phyloP scores from a whole-genome alignment of 345 rosid species.

The Nasturtium officinale region DNA sequence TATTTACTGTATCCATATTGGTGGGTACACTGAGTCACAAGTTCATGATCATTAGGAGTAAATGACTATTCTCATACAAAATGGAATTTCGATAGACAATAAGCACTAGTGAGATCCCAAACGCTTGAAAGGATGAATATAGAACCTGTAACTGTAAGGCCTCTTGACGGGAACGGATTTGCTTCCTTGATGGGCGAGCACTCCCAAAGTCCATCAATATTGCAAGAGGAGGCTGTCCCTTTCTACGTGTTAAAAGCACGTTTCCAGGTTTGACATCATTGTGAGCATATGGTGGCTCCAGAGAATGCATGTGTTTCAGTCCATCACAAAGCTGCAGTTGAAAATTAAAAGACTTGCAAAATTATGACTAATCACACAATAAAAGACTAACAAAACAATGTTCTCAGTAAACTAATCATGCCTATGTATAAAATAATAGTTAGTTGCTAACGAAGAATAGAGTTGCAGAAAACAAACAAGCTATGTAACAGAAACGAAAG shows the following conservation, averaged over 20 bases:
- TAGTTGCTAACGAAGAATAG: constrained; percentile 8
- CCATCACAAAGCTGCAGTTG: constrained; percentile 89
- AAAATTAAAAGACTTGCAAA: constrained; percentile 12
- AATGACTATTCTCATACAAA: not conserved
- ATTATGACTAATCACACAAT: constrained; percentile 10
- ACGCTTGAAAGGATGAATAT: constrained; percentile 22
- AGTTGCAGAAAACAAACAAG: constrained; percentile 1
- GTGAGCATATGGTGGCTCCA: constrained; percentile 96
- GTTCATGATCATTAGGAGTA: not conserved
- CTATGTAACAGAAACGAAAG: not conserved
- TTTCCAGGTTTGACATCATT: constrained; percentile 99
- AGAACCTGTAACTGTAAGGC: constrained; percentile 92
- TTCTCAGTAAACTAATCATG: not conserved
- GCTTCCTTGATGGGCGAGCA: constrained; percentile 81
- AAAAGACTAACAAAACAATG: not conserved
- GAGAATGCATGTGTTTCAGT: constrained; percentile 88
- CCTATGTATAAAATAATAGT: not conserved
- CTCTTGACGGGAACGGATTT: constrained; percentile 87
- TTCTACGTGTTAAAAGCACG: constrained; percentile 66
- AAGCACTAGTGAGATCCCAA: not conserved
- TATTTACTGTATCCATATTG: not conserved
- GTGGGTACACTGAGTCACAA: not conserved
- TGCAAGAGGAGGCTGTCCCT: constrained; percentile 81
- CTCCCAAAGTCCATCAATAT: constrained; percentile 99
- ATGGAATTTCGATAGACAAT: not conserved